Percentiles rank a stretch among this genome's conserved stretches.
phyloP scores from a whole-genome alignment of 441 rosid species.

The Jatropha multifida region DNA sequence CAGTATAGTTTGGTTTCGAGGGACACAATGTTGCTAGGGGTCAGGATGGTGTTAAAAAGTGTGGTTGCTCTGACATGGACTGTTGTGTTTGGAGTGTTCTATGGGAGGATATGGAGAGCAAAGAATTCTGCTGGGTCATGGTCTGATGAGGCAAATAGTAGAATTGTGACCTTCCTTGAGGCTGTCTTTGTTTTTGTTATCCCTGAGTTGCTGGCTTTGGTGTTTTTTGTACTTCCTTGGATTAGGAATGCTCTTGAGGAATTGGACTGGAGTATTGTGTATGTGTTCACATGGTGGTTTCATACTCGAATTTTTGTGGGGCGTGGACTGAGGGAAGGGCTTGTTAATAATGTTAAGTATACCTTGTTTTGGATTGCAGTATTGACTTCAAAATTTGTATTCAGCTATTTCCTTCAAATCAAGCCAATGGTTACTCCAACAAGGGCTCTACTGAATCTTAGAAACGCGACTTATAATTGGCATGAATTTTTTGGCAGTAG shows the following conservation, averaged over 20 bases:
- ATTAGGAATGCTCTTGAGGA: slow-evolving; percentile 76
- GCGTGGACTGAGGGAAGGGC: slow-evolving; percentile 90
- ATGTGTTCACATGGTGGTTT: slow-evolving; percentile 84
- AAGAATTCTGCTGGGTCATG: slow-evolving; percentile 52
- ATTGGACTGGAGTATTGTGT: slow-evolving; percentile 71
- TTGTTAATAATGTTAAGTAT: slow-evolving; percentile 74
- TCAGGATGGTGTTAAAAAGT: slow-evolving; percentile 76
- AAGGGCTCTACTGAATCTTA: slow-evolving; percentile 43
- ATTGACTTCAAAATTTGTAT: slow-evolving; percentile 67
- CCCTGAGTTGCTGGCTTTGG: slow-evolving; percentile 70
- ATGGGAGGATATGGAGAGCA: slow-evolving; percentile 69
- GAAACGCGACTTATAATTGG: slow-evolving; percentile 55
- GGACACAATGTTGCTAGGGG: slow-evolving; percentile 58
- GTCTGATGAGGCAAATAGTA: slow-evolving; percentile 44
- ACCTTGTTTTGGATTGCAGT: slow-evolving; percentile 71
- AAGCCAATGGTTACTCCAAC: slow-evolving; percentile 81
- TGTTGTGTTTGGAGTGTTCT: slow-evolving; percentile 59
- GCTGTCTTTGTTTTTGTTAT: slow-evolving; percentile 54
- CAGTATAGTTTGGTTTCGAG: slow-evolving; percentile 67
- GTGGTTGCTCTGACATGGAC: slow-evolving; percentile 71
- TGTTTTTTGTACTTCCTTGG: slow-evolving; percentile 82
- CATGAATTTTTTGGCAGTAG: slow-evolving; percentile 51
- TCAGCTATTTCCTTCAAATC: slow-evolving; percentile 90
- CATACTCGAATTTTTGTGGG: slow-evolving; percentile 83
- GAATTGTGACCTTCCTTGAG: slow-evolving; percentile 55